Evolutionary conservation across 805 yeast genomes (phyloP), one percentile per base, ranked within the genome.

Genomic region (Wickerhamomyces kurtzmanii): DNA sequence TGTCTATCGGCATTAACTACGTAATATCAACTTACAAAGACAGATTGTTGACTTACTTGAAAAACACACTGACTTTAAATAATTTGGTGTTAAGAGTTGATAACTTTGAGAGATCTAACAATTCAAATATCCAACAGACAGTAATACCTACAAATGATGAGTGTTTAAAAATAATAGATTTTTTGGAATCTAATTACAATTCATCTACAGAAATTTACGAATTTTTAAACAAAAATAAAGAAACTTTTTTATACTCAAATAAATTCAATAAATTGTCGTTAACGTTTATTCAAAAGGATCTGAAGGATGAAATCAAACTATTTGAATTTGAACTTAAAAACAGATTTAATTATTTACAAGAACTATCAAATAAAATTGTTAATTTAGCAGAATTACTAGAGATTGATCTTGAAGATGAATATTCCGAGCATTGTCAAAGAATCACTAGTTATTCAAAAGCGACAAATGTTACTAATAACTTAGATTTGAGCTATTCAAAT

Each of bases 1-100:
- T 61, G 15, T 36, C 37, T 6, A 38, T 48, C 4, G 57, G 57
- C 4, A 49, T 49, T 33, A 44, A 36, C 15, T 51, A 38, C 27
- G 50, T 60, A 5, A 35, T 53, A 30, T 43, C 38, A 8, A 45
- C 42, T 5, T 59, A 55, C 33, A 38, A 47, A 19, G 53, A 53
- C 4, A 40, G 46, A 28, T 29, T 57, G 5, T 13, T 39, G 13
- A 36, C 27, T 12, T 57, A 37, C 31, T 20, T 55, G n/a, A 26
- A 43, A 15, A 31, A 39, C 5, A 30, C 34, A 14, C 37, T 49
- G 5, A 33, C 29, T 14, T 24, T 51, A 6, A 41, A 36, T 28
- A 31, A 30, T 12, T 18, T 47, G 4, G 25, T 35, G 8, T 29
- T 27, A 12, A 28, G 20, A 8, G 18, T 26, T 30, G 36, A 32